Evolutionary conservation across 1,139 yeast species (phyloP), one percentile per base, ranked within the genome.

Genomic region (Debaryomyces singareniensis): DNA sequence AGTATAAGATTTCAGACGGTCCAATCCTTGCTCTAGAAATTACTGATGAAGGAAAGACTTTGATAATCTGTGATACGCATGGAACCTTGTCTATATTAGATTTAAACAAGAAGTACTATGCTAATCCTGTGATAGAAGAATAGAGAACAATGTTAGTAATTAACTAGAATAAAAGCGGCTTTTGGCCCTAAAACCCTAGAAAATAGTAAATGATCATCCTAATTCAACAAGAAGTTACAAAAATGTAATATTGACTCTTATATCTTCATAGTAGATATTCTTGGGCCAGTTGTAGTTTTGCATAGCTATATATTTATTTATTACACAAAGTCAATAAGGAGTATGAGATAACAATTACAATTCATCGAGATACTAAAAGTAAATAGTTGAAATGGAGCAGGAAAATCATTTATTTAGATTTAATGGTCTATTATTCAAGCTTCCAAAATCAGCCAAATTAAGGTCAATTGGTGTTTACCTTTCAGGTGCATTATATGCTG

Each of bases 401-500:
- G 49, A 55, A 22, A 49, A 50, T 28, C 44, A 53, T 34, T 45
- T 63, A 27, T 78, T 78, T 54, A 68, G 77, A 38, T 71, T 78
- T 56, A 69, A 65, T 27, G 64, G 58, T 26, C 40, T 48, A 16
- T 48, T 73, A 29, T 66, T 77, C 45, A 68, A 63, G 36, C 60
- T 78, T 24, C 87, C 84, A 36, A 78, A 78, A 42, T 78, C 91
- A 5, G 78, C 77, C 29, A 73, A 80, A 28, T 65, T 86, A 30
- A 68, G 94, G 43, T 71, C 89, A 2, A 57, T 74, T 24, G 94
- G 95, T 6, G 89, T 83, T 16, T 83, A 81, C 47, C 46, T 76
- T 15, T 63, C 87, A 3, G 95, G 94, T 2, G 85, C 79, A 1
- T 63, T 80, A 38, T 91, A 83, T 45, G 84, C 96, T 27, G 61